Evolutionary conservation across 768 basidiomycete species (phyloP).

Genomic region (Calocera cornea): DNA sequence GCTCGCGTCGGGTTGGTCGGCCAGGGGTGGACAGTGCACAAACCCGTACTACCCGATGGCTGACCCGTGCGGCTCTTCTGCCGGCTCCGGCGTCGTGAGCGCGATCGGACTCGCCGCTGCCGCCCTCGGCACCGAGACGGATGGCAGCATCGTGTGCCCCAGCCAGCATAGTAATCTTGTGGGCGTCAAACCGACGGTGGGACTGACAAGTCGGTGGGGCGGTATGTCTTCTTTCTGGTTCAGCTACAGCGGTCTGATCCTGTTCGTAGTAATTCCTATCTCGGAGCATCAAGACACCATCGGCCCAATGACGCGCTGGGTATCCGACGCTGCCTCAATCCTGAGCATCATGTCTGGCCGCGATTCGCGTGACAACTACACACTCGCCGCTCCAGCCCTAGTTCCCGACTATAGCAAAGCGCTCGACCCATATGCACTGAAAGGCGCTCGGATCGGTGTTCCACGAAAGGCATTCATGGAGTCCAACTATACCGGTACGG

Average conservation of each 20-base stretch:
- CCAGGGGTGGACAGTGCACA: slow-evolving; percentile 34
- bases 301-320: slow-evolving; percentile 41
- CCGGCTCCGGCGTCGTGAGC: slow-evolving; percentile 31
- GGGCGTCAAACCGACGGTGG: slow-evolving; percentile 30
- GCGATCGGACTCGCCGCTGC: slow-evolving; percentile 34
- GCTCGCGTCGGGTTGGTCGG: slow-evolving; percentile 33
- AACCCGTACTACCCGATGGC: slow-evolving; percentile 33
- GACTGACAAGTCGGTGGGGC: slow-evolving; percentile 29
- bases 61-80: slow-evolving; percentile 31
- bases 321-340: slow-evolving; percentile 42
- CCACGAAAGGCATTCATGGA: slow-evolving; percentile 28
- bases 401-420: slow-evolving; percentile 26
- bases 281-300: slow-evolving; percentile 46
- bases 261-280: slow-evolving; percentile 36
- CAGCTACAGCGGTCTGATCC: neutral
- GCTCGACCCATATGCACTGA: slow-evolving; percentile 19
- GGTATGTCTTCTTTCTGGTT: slow-evolving; percentile 16
- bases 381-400: slow-evolving; percentile 30
- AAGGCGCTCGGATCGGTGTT: slow-evolving; percentile 34
- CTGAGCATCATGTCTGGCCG: slow-evolving; percentile 42
- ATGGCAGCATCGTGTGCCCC: slow-evolving; percentile 38
- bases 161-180: slow-evolving; percentile 32
- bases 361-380: slow-evolving; percentile 43
- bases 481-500: slow-evolving; percentile 18
- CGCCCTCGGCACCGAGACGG: slow-evolving; percentile 36